Percentiles rank a stretch among this genome's conserved stretches.
These are phyloP conservation scores for Hordeum marinum DNA, from an alignment of 176 grass and related monocot genomes.

Conservation along the genomic window DNA sequence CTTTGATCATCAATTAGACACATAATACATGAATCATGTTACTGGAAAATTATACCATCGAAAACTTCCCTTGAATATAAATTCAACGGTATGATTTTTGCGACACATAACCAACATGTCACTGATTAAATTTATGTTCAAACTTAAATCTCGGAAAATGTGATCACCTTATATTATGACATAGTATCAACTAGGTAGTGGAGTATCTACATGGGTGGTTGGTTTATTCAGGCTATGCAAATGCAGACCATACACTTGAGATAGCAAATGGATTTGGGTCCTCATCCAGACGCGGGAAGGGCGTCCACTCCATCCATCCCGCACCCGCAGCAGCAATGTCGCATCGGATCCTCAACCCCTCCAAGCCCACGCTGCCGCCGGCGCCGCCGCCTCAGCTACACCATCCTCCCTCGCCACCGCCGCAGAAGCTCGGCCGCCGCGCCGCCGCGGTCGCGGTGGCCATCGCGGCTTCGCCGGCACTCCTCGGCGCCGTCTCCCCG, in stretches of 20 bases:
- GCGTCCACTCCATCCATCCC: neutral
- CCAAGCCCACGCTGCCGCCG: constrained; percentile 17
- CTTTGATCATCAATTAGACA: no score
- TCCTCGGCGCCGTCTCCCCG: constrained; percentile 21
- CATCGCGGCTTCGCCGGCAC: constrained; percentile 31
- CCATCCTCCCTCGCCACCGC: neutral
- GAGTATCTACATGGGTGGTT: no score
- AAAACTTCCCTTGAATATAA: no score
- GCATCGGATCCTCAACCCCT: constrained; percentile 25
- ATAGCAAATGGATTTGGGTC: constrained; percentile 24
- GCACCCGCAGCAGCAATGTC: constrained; percentile 17
- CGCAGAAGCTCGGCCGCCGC: constrained; percentile 52
- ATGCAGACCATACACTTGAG: neutral
- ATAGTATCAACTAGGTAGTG: no score
- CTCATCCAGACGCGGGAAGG: constrained; percentile 34
- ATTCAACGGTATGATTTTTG: no score
- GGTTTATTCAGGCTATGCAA: neutral
- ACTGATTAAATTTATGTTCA: no score
- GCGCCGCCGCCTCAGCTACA: neutral
- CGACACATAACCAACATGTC: no score
- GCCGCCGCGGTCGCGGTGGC: constrained; percentile 29
- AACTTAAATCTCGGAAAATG: no score
- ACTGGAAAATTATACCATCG: no score
- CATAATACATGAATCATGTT: no score
- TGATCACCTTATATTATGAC: no score